A percentile compares a stretch with the other conserved stretches of the same genome.
These are phyloP conservation scores for Andrographis paniculata DNA, from an alignment of 305 asterid species.

Conservation along the genomic window DNA sequence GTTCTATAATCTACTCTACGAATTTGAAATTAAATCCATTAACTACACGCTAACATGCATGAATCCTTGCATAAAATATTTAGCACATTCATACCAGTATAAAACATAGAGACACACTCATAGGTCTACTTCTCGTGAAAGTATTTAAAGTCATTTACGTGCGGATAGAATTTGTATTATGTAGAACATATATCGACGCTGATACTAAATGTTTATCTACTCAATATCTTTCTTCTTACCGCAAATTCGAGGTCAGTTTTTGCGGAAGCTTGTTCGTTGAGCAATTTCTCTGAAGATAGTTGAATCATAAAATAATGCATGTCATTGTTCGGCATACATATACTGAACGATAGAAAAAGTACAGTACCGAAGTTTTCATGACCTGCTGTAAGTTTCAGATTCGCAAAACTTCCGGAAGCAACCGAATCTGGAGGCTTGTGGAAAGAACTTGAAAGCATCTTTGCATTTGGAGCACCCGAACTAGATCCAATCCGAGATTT, in stretches of 20 bases:
- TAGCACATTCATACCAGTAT: no score
- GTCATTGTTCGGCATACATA: not conserved
- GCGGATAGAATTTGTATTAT: conserved; percentile 1
- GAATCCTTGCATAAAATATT: no score
- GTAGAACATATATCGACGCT: conserved; percentile 2
- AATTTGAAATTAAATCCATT: no score
- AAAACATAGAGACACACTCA: no score
- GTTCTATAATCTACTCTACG: no score
- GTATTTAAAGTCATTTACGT: not conserved
- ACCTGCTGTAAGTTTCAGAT: conserved; percentile 93
- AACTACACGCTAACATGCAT: no score
- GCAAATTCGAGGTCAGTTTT: conserved; percentile 74
- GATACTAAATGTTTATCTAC: not conserved
- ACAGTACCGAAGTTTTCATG: conserved; percentile 1
- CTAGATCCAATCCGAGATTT: conserved; percentile 39
- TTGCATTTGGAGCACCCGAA: conserved; percentile 40
- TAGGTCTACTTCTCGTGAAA: no score
- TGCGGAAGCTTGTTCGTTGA: conserved; percentile 86
- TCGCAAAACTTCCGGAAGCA: conserved; percentile 67
- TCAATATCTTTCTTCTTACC: conserved; percentile 30
- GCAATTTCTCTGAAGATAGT: conserved; percentile 60
- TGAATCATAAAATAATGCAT: conserved; percentile 13
- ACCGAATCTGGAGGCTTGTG: conserved; percentile 39
- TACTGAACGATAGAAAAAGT: not conserved
- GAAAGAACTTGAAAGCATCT: conserved; percentile 34